Conservation (phyloP, 495 filamentous ascomycete genomes). For the Daldinia decipiens region DNA sequence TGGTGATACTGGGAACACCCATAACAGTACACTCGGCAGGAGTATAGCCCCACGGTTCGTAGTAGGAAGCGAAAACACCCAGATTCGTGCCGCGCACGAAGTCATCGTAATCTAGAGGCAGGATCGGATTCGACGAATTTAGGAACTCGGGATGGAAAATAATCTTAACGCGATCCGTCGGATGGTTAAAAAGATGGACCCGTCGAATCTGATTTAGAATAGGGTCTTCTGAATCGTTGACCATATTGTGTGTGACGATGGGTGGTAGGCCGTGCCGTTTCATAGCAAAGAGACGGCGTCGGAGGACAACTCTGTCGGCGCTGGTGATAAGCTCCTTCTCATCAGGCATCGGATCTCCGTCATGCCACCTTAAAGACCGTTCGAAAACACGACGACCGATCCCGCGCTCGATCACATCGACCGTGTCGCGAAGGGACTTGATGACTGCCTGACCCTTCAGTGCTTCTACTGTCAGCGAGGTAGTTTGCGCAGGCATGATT, state of each 20-base stretch:
- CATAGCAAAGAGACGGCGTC: conserved; percentile 93
- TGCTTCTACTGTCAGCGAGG: conserved; percentile 93
- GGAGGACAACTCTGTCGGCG: conserved; percentile 91
- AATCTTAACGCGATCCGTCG: conserved; percentile 93
- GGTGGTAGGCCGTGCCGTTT: conserved; percentile 89
- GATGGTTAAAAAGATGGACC: conserved; percentile 96
- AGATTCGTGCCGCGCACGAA: conserved; percentile 97
- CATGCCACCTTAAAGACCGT: conserved; percentile 90
- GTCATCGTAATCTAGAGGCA: conserved; percentile 97
- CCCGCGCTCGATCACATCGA: conserved; percentile 86
- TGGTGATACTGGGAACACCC: conserved; percentile 98
- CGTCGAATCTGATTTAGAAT: conserved; percentile 96
- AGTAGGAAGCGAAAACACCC: conserved; percentile 96
- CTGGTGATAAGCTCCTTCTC: conserved; percentile 93
- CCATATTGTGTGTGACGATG: conserved; percentile 99
- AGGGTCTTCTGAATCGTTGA: conserved; percentile 91
- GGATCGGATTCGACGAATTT: conserved; percentile 92
- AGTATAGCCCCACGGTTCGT: conserved; percentile 99
- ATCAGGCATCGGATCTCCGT: conserved; percentile 90
- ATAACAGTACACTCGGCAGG: conserved; percentile 99
- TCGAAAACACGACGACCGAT: conserved; percentile 96
- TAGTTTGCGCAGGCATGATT: conserved; percentile 98
- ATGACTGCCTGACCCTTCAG: conserved; percentile 97
- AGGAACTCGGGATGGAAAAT: conserved; percentile 99
- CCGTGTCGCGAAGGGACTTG: conserved; percentile 92